Evolutionary conservation across 495 filamentous ascomycete genomes (phyloP).

Genomic region (Penicillium turbatum): DNA sequence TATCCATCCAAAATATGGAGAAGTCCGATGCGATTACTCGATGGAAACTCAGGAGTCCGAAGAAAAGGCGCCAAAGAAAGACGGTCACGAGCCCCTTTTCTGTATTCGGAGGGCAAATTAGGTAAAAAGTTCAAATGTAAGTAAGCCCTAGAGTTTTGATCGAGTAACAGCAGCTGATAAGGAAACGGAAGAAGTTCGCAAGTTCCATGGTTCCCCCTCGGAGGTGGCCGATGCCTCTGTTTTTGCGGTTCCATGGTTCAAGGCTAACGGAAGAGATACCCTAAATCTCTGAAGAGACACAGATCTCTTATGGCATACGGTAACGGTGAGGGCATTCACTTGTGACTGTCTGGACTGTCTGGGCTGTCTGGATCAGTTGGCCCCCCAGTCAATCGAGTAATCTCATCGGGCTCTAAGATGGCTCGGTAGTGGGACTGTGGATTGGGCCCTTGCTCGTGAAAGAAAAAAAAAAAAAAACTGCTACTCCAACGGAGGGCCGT

Average conservation of each 20-base stretch:
- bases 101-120: not conserved
- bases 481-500: conserved; percentile 6
- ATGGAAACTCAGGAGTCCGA: not conserved
- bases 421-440: not conserved
- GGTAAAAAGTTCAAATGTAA: conserved; percentile 17
- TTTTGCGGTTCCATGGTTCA: too few species aligned
- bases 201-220: not conserved
- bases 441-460: not conserved
- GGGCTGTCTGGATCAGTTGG: not conserved
- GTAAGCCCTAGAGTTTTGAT: not conserved
- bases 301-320: not conserved
- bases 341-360: not conserved
- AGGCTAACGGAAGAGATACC: too few species aligned
- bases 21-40: not conserved
- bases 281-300: too few species aligned
- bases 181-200: not conserved
- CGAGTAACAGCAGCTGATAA: not conserved
- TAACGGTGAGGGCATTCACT: not conserved
- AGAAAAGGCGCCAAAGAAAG: not conserved
- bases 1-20: too few species aligned
- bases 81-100: not conserved
- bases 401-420: not conserved
- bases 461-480: not conserved
- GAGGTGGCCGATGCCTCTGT: not conserved
- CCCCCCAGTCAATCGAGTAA: not conserved